Evolutionary conservation across 108 stramenopile genomes (phyloP), one percentile per base, ranked within the genome.

Genomic region (Nitzschia sp.): DNA sequence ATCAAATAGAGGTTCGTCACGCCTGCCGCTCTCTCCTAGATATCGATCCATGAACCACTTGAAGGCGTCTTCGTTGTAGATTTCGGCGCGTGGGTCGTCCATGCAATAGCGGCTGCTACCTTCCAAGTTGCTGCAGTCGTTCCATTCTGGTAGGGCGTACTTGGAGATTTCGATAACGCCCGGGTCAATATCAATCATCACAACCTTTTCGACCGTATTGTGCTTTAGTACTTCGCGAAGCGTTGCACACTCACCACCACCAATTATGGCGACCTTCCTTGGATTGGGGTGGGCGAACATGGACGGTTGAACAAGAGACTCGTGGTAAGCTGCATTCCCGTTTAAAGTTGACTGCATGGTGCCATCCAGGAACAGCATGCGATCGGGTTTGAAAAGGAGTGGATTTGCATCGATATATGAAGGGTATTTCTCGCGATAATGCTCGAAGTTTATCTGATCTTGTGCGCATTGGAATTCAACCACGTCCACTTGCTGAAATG

Each of bases 141-240:
- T 75, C 86, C 83, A 85, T 46, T 75, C 66, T 27, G 83, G 86
- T n/a, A 91, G 60, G 46, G 81, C 78, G 26, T 91, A 74, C 28
- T 88, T 80, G 23, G 87, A 78, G 27, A 85, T 56, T 66, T 89
- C 78, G 17, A 96, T 85, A 6, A 85, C 54, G 46, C 66, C 76
- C 1, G 87, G 82, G 68, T 93, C 97, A 49, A 96, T 80, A 66
- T 96, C 97, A 45, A 96, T 84, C 95, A 97, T 97, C 54, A 89
- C 79, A 17, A 78, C 90, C 48, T 86, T 70, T 59, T 97, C 92
- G 6, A 91, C 77, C 0, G 86, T 82, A 2, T 78, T 85, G 74
- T 96, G 94, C 70, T 91, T 90, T 26, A 95, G 62, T 46, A 96
- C 82, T 64, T 92, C 90, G 19, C 90, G 79, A 31, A 92, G 68